Percentiles rank a stretch among this genome's conserved stretches.
These are phyloP conservation scores for Neurospora pannonica DNA, from an alignment of 495 filamentous ascomycete genomes.

Conservation along the genomic window DNA sequence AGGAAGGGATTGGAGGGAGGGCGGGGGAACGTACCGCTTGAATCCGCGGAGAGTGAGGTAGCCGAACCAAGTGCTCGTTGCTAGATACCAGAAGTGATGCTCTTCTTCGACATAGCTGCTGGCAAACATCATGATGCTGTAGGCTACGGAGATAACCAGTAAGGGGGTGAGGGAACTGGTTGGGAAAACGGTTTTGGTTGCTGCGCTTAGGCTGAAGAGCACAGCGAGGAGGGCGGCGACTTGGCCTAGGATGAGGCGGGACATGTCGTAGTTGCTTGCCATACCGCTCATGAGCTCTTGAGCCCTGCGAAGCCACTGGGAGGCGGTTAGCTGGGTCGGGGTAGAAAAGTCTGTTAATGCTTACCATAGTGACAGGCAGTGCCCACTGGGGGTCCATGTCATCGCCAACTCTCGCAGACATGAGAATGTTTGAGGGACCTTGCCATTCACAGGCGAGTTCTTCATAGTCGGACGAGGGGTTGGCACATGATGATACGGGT, in stretches of 20 bases:
- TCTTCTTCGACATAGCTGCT: constrained; percentile 98
- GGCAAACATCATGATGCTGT: constrained; percentile 89
- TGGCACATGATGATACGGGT: constrained; percentile 31
- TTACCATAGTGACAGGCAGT: constrained; percentile 19
- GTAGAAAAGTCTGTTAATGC: neutral
- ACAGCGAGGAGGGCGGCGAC: constrained; percentile 16
- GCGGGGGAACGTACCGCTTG: constrained; percentile 2
- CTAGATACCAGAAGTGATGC: constrained; percentile 97
- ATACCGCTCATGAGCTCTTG: constrained; percentile 74
- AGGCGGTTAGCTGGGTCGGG: constrained; percentile 10
- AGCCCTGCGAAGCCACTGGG: constrained; percentile 54
- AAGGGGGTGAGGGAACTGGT: neutral
- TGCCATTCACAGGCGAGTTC: constrained; percentile 62
- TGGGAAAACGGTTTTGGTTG: neutral
- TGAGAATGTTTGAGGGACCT: constrained; percentile 18
- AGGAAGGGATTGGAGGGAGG: too few species aligned
- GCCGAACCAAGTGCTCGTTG: constrained; percentile 65
- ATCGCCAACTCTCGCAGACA: neutral
- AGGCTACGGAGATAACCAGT: constrained; percentile 40
- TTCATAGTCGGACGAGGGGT: constrained; percentile 39
- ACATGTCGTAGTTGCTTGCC: constrained; percentile 82
- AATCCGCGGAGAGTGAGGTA: constrained; percentile 49
- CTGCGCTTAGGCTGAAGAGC: constrained; percentile 11
- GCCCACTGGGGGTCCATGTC: constrained; percentile 18
- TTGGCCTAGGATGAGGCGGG: constrained; percentile 27